phyloP scores from a whole-genome alignment of 225 moss, liverwort and hornwort genomes.

The Marchantia polymorpha region DNA sequence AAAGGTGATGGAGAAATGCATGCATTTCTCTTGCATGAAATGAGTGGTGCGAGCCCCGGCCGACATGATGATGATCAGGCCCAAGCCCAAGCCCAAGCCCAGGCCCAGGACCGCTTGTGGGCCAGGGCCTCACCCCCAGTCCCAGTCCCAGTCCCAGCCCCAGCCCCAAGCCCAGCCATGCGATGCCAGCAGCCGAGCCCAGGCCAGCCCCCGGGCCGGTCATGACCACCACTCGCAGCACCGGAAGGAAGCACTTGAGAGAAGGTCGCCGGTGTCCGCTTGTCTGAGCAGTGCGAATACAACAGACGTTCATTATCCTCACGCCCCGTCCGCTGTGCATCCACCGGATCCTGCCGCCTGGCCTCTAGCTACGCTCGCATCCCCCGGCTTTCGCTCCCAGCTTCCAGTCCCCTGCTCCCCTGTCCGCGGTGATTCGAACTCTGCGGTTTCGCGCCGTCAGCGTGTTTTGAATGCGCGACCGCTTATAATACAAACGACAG shows the following conservation, averaged over 20 bases:
- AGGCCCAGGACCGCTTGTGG: background rate
- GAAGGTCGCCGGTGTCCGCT: background rate
- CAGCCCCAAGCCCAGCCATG: too few relatives aligned
- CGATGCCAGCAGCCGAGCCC: too few relatives aligned
- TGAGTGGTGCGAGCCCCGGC: background rate
- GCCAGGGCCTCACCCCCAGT: too few relatives aligned
- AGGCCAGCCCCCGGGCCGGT: too few relatives aligned
- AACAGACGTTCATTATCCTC: background rate
- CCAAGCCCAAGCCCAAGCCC: too few relatives aligned
- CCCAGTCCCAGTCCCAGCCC: too few relatives aligned
- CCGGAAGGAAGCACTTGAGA: background rate
- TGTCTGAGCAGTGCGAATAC: background rate
- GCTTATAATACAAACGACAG: too few relatives aligned
- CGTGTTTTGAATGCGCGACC: too few relatives aligned
- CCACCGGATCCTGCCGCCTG: constrained; percentile 2
- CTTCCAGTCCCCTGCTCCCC: background rate
- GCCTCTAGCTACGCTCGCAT: background rate
- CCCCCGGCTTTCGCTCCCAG: background rate
- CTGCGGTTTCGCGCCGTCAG: too few relatives aligned
- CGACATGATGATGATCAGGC: too few relatives aligned
- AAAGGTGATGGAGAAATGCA: background rate
- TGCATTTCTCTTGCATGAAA: constrained; percentile 13
- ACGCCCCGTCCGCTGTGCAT: background rate
- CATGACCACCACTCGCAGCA: constrained; percentile 9
- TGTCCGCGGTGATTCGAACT: too few relatives aligned